Evolutionary conservation across 2,329 filamentous ascomycete genomes (phyloP).

Genomic region (Fusarium devonianum): DNA sequence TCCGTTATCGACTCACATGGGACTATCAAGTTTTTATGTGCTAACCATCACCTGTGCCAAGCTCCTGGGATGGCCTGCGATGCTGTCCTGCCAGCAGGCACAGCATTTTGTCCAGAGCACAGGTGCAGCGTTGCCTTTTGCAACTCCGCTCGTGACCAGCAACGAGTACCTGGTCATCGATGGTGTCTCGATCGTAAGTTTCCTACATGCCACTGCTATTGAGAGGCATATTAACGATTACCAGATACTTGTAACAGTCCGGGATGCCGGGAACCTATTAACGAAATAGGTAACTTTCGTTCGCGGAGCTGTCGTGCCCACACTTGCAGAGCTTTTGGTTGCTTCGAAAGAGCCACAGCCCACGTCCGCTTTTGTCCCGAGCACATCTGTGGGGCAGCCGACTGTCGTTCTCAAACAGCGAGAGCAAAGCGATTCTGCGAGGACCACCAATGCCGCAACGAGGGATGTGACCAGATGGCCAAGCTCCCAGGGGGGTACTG

Average conservation of each 20-base stretch:
- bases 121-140: conserved; percentile 17
- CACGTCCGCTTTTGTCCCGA: not conserved
- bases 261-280: conserved; percentile 12
- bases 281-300: not conserved
- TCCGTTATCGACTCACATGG: not conserved
- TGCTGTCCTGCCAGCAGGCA: not conserved
- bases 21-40: conserved; percentile 10
- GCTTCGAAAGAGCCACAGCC: not conserved
- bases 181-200: conserved; percentile 29
- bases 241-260: conserved; percentile 22
- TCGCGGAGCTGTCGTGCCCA: conserved; percentile 8
- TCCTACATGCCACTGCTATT: accelerated
- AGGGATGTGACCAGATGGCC: not conserved
- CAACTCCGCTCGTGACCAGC: conserved; percentile 4
- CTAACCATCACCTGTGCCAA: conserved; percentile 17
- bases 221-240: conserved; percentile 18
- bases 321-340: not conserved
- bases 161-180: not conserved
- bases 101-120: conserved; percentile 20
- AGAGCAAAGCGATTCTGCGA: not conserved
- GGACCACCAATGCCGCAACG: conserved; percentile 10
- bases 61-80: conserved; percentile 13
- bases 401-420: not conserved
- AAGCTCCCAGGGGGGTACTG: conserved; percentile 16
- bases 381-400: conserved; percentile 6